These are phyloP conservation scores for Fraxinus cuspidata DNA, from an alignment of 257 asterid genomes.

Conservation along the genomic window DNA sequence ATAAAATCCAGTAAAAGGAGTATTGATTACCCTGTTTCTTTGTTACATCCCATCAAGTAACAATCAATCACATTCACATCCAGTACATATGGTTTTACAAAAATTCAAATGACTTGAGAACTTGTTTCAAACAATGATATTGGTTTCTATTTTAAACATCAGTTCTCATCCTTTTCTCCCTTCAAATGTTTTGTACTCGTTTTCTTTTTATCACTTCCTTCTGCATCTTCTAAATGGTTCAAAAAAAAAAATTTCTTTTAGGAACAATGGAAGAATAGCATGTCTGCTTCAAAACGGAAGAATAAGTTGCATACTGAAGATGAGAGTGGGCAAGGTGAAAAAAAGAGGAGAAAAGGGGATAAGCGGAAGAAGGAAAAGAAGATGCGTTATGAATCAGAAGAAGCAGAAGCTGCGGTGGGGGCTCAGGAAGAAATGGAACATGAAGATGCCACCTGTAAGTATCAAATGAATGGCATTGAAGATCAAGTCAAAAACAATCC, in stretches of 20 bases:
- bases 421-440: slow-evolving; percentile 43
- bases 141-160: not conserved
- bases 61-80: not conserved
- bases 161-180: slow-evolving; percentile 13
- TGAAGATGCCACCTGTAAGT: slow-evolving; percentile 28
- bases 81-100: not conserved
- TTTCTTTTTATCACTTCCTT: not conserved
- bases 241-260: too few relatives aligned
- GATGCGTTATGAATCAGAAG: slow-evolving; percentile 69
- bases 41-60: not conserved
- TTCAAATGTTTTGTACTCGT: not conserved
- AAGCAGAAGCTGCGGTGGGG: slow-evolving; percentile 51
- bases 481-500: slow-evolving; percentile 43
- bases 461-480: slow-evolving; percentile 31
- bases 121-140: not conserved
- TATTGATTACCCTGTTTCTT: not conserved
- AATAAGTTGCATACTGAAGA: slow-evolving; percentile 70
- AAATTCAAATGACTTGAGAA: not conserved
- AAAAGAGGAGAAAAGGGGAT: slow-evolving; percentile 63
- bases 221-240: not conserved
- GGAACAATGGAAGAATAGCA: slow-evolving; percentile 92
- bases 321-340: slow-evolving; percentile 67
- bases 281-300: slow-evolving; percentile 65
- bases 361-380: slow-evolving; percentile 74
- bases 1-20: not conserved